Base-by-base conservation (phyloP, 2,329 filamentous ascomycete genomes). In the Fusarium falciforme region DNA sequence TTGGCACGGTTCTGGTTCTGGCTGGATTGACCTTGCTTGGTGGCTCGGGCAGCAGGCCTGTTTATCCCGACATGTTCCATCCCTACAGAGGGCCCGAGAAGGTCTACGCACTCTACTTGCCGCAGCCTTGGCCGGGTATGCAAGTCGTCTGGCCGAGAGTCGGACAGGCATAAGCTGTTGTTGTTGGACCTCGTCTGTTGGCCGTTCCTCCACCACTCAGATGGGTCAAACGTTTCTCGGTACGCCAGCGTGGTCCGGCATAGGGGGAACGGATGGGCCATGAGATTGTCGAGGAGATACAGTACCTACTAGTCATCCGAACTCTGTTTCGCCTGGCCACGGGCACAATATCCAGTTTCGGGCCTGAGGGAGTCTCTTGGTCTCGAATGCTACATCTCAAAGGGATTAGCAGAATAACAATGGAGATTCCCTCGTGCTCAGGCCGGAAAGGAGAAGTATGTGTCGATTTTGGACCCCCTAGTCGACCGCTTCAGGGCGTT, bases 21-120 rank as follows among this genome's bases (percentile, higher is more conserved):
- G 42, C 35, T 25, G 33, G 60, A 27, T 62, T 36, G 47, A 38
- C 60, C 60, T 55, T 75, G 57, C 52, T 57, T 62, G 55, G 47
- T 59, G 62, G 54, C 69, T 62, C 58, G 62, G 60, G 36, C 52
- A 61, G 33, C 65, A 76, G 59, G 57, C 64, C 64, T 76, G 57
- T 49, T 65, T 54, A 57, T 78, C 73, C 76, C 76, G 76, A 75
- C 47, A 72, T 77, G 58, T 76, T 70, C 67, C 76, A 74, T 72
- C 55, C 40, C 66, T 54, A 58, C 70, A 61, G 65, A 49, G 36
- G 33, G 29, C 35, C 31, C 35, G 20, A 71, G 54, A 49, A 49
- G 61, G 59, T 25, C 16, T 35, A 49, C 40, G n/a, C 22, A 52
- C 42, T 36, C 29, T 57, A 57, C 33, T 57, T 25, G 42, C 60